A percentile compares a stretch with the other conserved stretches of the same genome.
Conservation (phyloP, 768 basidiomycete genomes). For the Lactarius pseudohatsudake region DNA sequence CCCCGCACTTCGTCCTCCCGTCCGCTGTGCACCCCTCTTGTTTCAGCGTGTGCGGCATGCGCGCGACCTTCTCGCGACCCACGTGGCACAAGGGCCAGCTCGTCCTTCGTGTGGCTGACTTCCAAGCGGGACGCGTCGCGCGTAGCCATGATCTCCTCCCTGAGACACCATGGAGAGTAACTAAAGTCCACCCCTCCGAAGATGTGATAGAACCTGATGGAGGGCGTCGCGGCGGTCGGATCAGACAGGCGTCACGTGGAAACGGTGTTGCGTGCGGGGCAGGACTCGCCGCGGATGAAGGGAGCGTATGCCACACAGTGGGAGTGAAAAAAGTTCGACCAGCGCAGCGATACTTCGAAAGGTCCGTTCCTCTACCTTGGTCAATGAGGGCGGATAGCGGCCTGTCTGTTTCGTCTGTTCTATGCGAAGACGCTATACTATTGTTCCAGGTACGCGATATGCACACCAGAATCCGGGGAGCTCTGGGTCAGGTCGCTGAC, state of each 20-base stretch:
- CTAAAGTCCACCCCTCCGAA: neutral
- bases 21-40: neutral
- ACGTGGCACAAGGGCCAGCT: neutral
- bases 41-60: conserved; percentile 4
- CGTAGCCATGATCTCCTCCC: neutral
- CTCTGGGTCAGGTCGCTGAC: neutral
- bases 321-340: neutral
- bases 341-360: neutral
- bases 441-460: neutral
- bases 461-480: neutral
- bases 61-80: neutral
- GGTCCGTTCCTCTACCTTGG: conserved; percentile 1
- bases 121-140: conserved; percentile 1
- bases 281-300: neutral
- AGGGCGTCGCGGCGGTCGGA: neutral
- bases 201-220: neutral
- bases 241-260: neutral
- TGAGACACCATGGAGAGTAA: neutral
- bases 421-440: conserved; percentile 4
- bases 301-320: neutral
- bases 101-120: conserved; percentile 6
- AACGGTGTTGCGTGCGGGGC: neutral
- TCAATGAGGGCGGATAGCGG: neutral
- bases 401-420: neutral
- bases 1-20: neutral